Conservation (phyloP, 768 basidiomycete species). For the Psilocybe subaeruginosa region DNA sequence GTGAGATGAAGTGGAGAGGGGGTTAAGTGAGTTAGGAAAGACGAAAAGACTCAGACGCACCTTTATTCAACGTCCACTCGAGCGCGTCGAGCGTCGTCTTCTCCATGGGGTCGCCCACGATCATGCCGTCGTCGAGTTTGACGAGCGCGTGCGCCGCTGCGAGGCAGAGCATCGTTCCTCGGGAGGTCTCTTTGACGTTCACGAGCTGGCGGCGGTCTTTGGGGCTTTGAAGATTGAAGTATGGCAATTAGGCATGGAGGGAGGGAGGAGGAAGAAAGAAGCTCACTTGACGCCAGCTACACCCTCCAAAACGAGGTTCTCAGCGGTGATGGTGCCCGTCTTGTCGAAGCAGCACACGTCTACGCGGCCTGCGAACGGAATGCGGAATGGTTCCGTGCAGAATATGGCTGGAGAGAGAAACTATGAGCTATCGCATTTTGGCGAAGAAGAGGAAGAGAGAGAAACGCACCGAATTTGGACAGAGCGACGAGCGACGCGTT, state of each 20-base stretch:
- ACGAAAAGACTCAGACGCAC: constrained; percentile 34
- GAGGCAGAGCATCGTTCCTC: constrained; percentile 84
- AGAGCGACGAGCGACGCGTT: constrained; percentile 93
- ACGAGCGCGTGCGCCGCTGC: constrained; percentile 97
- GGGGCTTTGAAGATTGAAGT: constrained; percentile 11
- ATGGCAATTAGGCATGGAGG: background rate
- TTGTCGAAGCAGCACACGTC: constrained; percentile 99
- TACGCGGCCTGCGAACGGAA: constrained; percentile 92
- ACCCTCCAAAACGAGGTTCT: constrained; percentile 93
- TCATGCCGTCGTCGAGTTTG: constrained; percentile 87
- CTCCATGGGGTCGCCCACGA: constrained; percentile 99
- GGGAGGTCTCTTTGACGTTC: constrained; percentile 73
- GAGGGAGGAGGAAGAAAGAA: background rate
- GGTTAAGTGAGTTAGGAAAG: constrained; percentile 24
- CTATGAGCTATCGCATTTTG: background rate
- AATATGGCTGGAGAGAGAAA: constrained; percentile 74
- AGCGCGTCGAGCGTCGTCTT: constrained; percentile 92
- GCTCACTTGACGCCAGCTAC: constrained; percentile 88
- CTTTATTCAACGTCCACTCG: constrained; percentile 82
- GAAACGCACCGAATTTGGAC: constrained; percentile 80
- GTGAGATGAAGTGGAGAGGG: background rate
- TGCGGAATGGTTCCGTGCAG: constrained; percentile 99
- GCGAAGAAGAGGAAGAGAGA: no score
- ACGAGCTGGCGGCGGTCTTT: constrained; percentile 68
- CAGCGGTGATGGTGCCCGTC: constrained; percentile 97